phyloP scores from a whole-genome alignment of 345 rosid species.

The Arabis hirsuta region DNA sequence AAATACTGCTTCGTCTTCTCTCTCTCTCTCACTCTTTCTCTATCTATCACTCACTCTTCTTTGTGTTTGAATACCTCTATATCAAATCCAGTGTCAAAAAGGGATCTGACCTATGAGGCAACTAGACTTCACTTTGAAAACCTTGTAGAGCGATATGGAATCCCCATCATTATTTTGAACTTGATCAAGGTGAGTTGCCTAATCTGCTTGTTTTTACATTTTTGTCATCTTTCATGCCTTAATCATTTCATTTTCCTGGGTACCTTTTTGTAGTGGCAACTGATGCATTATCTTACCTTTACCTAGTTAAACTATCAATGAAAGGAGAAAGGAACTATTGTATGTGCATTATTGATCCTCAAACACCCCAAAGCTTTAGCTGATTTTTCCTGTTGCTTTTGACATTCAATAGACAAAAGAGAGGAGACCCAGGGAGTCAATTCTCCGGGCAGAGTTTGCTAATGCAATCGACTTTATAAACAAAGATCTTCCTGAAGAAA shows the following conservation, averaged over 20 bases:
- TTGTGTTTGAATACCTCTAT: constrained; percentile 34
- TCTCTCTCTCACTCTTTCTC: background rate
- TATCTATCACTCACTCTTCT: background rate
- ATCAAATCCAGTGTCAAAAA: constrained; percentile 72
- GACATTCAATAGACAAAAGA: constrained; percentile 43
- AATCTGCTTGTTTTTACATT: constrained; percentile 23
- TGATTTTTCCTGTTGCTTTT: constrained; percentile 20
- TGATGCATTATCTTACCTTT: constrained; percentile 26
- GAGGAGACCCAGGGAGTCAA: constrained; percentile 83
- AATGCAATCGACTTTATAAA: constrained; percentile 92
- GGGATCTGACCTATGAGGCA: constrained; percentile 88
- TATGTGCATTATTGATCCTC: constrained; percentile 3
- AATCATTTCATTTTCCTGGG: background rate
- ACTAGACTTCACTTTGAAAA: constrained; percentile 94
- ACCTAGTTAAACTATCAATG: background rate
- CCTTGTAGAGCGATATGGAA: constrained; percentile 89
- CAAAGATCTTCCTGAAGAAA: constrained; percentile 83
- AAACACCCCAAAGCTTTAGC: constrained; percentile 11
- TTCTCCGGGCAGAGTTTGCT: constrained; percentile 94
- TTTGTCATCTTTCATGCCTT: constrained; percentile 16
- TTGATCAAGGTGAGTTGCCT: constrained; percentile 77
- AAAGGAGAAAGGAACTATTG: constrained; percentile 13
- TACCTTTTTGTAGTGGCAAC: constrained; percentile 17
- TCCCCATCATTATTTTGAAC: constrained; percentile 91
- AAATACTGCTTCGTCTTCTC: constrained; percentile 18